phyloP scores from a whole-genome alignment of 345 rosid species.

The Populus pruinosa region DNA sequence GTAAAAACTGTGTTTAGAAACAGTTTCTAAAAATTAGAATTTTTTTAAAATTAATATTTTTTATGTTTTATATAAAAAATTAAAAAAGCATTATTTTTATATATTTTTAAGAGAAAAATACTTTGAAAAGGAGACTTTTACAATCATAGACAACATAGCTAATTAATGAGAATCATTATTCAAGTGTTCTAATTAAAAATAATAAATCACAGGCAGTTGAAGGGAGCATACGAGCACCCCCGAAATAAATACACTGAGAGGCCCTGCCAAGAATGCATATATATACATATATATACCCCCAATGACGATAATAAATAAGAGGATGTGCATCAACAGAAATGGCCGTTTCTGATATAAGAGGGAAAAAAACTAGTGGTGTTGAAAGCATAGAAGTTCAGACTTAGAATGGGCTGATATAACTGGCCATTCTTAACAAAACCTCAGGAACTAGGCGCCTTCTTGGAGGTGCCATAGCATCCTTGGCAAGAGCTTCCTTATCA shows the following conservation, averaged over 20 bases:
- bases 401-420: conserved; percentile 31
- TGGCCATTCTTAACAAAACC: conserved; percentile 22
- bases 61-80: too few relatives aligned
- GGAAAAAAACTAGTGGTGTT: too few relatives aligned
- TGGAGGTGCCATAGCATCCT: conserved; percentile 26
- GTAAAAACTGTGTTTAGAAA: too few relatives aligned
- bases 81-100: too few relatives aligned
- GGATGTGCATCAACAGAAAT: not conserved
- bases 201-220: too few relatives aligned
- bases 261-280: not conserved
- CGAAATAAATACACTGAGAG: not conserved
- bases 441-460: conserved; percentile 32
- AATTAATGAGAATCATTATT: too few relatives aligned
- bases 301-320: not conserved
- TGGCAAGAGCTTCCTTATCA: conserved; percentile 25
- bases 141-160: too few relatives aligned
- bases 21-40: too few relatives aligned
- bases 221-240: too few relatives aligned
- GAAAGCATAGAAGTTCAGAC: not conserved
- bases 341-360: not conserved
- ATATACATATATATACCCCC: not conserved
- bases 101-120: too few relatives aligned
- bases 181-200: not conserved
- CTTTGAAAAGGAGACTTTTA: too few relatives aligned
- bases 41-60: too few relatives aligned